These are phyloP conservation scores for Alternaria sp. DNA, from an alignment of 2,329 filamentous ascomycete species.

Conservation along the genomic window DNA sequence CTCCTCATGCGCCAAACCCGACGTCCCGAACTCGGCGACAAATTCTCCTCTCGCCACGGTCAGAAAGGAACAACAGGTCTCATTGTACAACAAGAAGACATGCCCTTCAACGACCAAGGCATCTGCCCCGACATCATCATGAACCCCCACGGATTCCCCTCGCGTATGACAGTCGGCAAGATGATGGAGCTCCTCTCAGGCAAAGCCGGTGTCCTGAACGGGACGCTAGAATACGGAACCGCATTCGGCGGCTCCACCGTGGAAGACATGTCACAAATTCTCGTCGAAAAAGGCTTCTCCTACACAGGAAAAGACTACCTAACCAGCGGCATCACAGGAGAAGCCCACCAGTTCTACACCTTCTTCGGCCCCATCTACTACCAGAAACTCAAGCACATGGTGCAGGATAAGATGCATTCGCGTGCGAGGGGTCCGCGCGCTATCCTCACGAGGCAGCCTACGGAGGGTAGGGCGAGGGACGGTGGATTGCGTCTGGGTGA, in stretches of 20 bases:
- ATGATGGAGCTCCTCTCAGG: slow-evolving; percentile 93
- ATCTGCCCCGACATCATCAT: slow-evolving; percentile 99
- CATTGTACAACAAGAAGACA: slow-evolving; percentile 94
- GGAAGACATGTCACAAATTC: slow-evolving; percentile 84
- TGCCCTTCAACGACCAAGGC: slow-evolving; percentile 92
- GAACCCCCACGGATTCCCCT: slow-evolving; percentile 99
- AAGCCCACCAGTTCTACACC: slow-evolving; percentile 91
- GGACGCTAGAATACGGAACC: slow-evolving; percentile 87
- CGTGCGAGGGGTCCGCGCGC: slow-evolving; percentile 88
- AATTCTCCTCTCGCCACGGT: slow-evolving; percentile 97
- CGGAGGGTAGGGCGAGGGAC: slow-evolving; percentile 90
- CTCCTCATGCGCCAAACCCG: slow-evolving; percentile 96
- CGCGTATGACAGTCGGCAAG: slow-evolving; percentile 98
- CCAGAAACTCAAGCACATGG: slow-evolving; percentile 99
- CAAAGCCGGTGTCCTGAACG: slow-evolving; percentile 87
- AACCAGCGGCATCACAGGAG: slow-evolving; percentile 92
- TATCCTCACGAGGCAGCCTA: slow-evolving; percentile 92
- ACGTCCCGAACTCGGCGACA: slow-evolving; percentile 93
- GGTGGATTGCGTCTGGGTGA: slow-evolving; percentile 93
- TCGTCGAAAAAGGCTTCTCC: slow-evolving; percentile 88
- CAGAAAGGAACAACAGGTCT: slow-evolving; percentile 98
- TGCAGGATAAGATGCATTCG: slow-evolving; percentile 99
- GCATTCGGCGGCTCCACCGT: slow-evolving; percentile 84
- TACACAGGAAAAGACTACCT: slow-evolving; percentile 98
- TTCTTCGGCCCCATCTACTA: slow-evolving; percentile 99